Evolutionary conservation across 331 rosid genomes (phyloP).

Genomic region (Erythrophleum ivorense): DNA sequence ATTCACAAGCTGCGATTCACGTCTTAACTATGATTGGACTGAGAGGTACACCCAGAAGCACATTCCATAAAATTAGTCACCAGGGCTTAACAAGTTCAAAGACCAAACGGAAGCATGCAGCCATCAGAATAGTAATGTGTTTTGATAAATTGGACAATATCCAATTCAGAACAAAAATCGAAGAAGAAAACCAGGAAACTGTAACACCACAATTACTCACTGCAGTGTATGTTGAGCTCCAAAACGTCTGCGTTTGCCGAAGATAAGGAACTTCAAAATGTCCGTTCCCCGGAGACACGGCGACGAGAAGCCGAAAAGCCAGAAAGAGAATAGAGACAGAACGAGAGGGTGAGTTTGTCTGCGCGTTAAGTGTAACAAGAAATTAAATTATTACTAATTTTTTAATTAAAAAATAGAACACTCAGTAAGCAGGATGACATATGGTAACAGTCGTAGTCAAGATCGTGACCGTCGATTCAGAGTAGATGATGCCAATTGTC

Average conservation of each 20-base stretch:
- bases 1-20: constrained; percentile 6
- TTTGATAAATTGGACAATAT: background rate
- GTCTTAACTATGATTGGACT: background rate
- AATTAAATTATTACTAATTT: background rate
- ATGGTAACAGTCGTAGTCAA: background rate
- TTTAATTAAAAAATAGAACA: background rate
- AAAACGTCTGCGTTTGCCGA: constrained; percentile 17
- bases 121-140: background rate
- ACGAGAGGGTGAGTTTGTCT: constrained; percentile 20
- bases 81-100: background rate
- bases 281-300: constrained; percentile 10
- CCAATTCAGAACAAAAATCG: background rate
- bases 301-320: constrained; percentile 42
- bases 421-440: background rate
- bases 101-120: constrained; percentile 32
- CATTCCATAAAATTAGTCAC: background rate
- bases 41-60: background rate
- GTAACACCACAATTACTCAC: constrained; percentile 28
- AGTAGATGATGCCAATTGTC: background rate
- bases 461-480: background rate
- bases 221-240: background rate
- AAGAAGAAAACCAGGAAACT: constrained; percentile 1
- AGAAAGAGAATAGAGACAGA: background rate
- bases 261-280: background rate
- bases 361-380: constrained; percentile 23